Base-by-base conservation (phyloP, 2,329 filamentous ascomycete species). In the Rhexocercosporidium sp. region DNA sequence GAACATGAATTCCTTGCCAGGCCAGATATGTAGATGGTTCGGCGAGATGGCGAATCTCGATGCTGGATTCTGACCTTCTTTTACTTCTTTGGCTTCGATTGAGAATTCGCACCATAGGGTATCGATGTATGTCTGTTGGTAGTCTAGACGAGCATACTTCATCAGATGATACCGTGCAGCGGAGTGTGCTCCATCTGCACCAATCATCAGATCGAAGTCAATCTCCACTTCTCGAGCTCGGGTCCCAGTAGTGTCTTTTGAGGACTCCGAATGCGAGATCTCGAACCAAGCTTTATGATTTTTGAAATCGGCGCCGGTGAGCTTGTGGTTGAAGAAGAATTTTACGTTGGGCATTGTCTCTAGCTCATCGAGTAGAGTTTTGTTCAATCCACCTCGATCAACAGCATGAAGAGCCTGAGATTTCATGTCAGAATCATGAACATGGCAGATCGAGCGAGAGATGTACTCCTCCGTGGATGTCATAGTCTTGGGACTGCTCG, bases 11-110 rank as follows among this genome's bases (percentile, higher is more conserved):
- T 94, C 89, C 74, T 90, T 90, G 37, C 92, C 94, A 0, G 96
- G 96, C 96, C 96, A 99, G 77, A 99, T 99, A 79, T 99, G 96
- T 1, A 99, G 84, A 77, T 98, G 94, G 74, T 97, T 92, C 1
- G 94, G 93, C 0, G 93, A 96, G 72, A 98, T 96, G 57, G 85
- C 84, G 77, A 96, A 98, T 71, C 78, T 82, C 31, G 81, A 78
- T 54, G 78, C 73, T 18, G 78, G 71, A 41, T 79, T 77, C 31
- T 76, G 71, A 4, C 70, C 69, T 14, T 70, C 54, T 8, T 71
- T 62, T 0, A 74, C 73, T 1, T 79, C 69, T 34, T 78, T 78
- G 0, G 92, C 85, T 22, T 86, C 83, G 69, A 99, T 93, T 59
- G 89, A 89, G 77, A 99, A 98, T 77, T 99, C 96, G 78, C 95